A percentile compares a stretch with the other conserved stretches of the same genome.
Conservation (phyloP, 768 basidiomycete species). For the Suillus americanus region DNA sequence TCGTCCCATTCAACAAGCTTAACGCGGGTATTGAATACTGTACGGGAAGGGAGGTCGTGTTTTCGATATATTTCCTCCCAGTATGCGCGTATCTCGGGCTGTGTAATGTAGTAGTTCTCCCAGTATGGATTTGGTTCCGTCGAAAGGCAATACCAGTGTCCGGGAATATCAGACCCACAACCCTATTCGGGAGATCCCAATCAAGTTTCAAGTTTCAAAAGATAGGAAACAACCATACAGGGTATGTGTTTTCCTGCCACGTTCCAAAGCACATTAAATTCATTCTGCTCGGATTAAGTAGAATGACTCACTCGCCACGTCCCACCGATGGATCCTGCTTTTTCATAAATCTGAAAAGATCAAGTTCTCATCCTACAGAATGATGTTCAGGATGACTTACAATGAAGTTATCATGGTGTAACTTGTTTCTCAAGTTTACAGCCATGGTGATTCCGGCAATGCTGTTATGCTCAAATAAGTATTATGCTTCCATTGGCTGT, state of each 20-base stretch:
- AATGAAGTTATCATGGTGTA: slow-evolving; percentile 47
- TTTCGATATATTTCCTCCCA: slow-evolving; percentile 48
- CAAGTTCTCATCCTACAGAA: not conserved
- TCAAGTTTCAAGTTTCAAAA: not conserved
- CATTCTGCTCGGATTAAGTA: not conserved
- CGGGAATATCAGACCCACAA: slow-evolving; percentile 56
- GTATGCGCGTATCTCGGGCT: slow-evolving; percentile 52
- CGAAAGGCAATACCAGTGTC: slow-evolving; percentile 56
- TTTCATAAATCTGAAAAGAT: slow-evolving; percentile 48
- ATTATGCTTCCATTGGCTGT: not conserved
- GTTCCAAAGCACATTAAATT: not conserved
- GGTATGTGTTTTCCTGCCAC: slow-evolving; percentile 53
- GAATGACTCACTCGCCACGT: slow-evolving; percentile 51
- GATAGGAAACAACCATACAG: slow-evolving; percentile 29
- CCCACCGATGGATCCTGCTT: slow-evolving; percentile 46
- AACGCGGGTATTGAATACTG: slow-evolving; percentile 43
- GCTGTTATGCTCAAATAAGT: slow-evolving; percentile 23
- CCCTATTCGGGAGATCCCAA: slow-evolving; percentile 24
- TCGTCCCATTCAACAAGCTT: slow-evolving; percentile 46
- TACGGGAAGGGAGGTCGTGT: slow-evolving; percentile 39
- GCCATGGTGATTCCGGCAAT: slow-evolving; percentile 49
- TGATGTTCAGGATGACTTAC: slow-evolving; percentile 29
- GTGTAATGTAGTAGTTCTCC: slow-evolving; percentile 44
- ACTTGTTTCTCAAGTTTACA: slow-evolving; percentile 43
- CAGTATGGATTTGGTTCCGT: slow-evolving; percentile 54